These are phyloP conservation scores for Scenedesmus sp. DNA, from an alignment of 163 green algal species.

Conservation along the genomic window DNA sequence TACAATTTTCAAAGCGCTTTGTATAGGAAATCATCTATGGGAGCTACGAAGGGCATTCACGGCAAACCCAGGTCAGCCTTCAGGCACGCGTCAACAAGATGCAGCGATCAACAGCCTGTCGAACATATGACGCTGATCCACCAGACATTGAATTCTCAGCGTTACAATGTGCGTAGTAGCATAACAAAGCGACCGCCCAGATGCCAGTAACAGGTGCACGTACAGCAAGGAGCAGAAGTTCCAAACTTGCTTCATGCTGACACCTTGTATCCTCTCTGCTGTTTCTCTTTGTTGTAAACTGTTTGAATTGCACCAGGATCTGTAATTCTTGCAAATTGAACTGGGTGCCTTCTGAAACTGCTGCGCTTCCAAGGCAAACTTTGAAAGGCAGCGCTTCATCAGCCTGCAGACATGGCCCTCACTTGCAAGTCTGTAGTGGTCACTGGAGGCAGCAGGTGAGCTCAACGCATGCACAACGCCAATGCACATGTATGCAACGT, in stretches of 20 bases:
- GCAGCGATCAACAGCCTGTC: no score
- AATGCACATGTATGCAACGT: background rate
- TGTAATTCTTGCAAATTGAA: background rate
- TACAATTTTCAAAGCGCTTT: no score
- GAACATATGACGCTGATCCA: background rate
- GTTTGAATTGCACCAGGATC: background rate
- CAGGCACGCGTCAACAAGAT: no score
- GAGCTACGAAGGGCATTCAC: no score
- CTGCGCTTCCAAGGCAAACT: background rate
- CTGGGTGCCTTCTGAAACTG: background rate
- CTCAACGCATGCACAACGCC: background rate
- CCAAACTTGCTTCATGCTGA: background rate
- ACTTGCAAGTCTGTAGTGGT: slow-evolving; percentile 66
- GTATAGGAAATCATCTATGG: no score
- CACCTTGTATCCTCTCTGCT: background rate
- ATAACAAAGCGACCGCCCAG: background rate
- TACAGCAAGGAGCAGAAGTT: background rate
- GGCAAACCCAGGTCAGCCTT: no score
- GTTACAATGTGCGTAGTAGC: background rate
- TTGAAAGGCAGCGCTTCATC: background rate
- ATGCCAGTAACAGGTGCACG: background rate
- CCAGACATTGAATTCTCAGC: background rate
- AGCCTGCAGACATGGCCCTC: slow-evolving; percentile 22
- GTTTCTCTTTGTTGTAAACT: background rate
- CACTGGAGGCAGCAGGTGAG: slow-evolving; percentile 68